Evolutionary conservation across 2,329 filamentous ascomycete species (phyloP).

Genomic region (Aspergillus proliferans): DNA sequence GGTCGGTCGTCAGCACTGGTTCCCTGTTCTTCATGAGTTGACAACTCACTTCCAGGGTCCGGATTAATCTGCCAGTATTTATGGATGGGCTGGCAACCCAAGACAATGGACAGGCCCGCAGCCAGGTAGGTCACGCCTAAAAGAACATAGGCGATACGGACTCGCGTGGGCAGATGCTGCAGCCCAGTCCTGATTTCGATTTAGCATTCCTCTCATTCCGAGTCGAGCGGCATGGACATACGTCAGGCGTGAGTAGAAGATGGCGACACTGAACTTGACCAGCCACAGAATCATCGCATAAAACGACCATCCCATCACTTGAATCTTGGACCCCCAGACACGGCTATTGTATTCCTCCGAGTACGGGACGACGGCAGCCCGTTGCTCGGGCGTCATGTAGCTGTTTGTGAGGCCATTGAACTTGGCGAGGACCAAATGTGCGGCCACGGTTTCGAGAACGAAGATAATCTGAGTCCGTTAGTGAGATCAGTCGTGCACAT

Average conservation of each 20-base stretch:
- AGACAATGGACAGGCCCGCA: slow-evolving; percentile 43
- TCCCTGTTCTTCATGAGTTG: neutral
- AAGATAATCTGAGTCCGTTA: slow-evolving; percentile 38
- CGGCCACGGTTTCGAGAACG: slow-evolving; percentile 41
- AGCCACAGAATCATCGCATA: slow-evolving; percentile 49
- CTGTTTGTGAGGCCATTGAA: slow-evolving; percentile 50
- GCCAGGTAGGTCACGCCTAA: slow-evolving; percentile 44
- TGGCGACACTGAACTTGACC: slow-evolving; percentile 48
- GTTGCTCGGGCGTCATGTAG: slow-evolving; percentile 47
- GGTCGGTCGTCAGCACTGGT: neutral
- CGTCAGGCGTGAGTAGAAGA: slow-evolving; percentile 52
- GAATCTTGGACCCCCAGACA: slow-evolving; percentile 46
- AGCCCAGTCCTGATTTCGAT: slow-evolving; percentile 27
- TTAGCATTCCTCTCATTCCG: slow-evolving; percentile 2
- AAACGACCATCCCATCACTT: slow-evolving; percentile 48
- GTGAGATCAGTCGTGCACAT: neutral
- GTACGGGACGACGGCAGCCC: slow-evolving; percentile 38
- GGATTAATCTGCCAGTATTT: slow-evolving; percentile 56
- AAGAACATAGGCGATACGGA: slow-evolving; percentile 46
- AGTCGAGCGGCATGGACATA: neutral
- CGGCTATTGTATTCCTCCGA: slow-evolving; percentile 43
- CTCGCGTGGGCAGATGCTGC: slow-evolving; percentile 35
- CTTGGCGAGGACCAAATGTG: slow-evolving; percentile 42
- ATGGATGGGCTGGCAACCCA: slow-evolving; percentile 49
- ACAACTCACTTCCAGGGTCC: slow-evolving; percentile 48